Percentiles rank a stretch among this genome's conserved stretches.
Conservation (phyloP, 2,329 filamentous ascomycete genomes). For the Aspergillus fumigatus region DNA sequence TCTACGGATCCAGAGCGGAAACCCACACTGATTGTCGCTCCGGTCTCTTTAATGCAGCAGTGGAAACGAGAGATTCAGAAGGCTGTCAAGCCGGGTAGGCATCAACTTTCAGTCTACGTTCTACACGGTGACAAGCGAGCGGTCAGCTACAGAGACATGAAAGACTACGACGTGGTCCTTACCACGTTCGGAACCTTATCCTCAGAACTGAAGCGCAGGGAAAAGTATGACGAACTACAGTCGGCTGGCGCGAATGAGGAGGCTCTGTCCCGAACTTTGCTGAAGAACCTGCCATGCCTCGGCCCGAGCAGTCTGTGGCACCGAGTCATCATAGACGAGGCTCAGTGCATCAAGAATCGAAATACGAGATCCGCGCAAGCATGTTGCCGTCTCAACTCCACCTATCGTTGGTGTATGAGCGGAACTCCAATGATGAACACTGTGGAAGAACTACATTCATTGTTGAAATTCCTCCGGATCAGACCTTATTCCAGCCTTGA, state of each 20-base stretch:
- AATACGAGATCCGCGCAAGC: constrained; percentile 59
- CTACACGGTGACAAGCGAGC: constrained; percentile 62
- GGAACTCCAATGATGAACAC: constrained; percentile 89
- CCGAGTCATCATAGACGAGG: constrained; percentile 72
- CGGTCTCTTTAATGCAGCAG: constrained; percentile 73
- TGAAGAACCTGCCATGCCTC: constrained; percentile 52
- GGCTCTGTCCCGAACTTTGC: constrained; percentile 8
- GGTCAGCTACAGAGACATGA: constrained; percentile 56
- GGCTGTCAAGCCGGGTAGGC: constrained; percentile 56
- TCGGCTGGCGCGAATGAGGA: constrained; percentile 39
- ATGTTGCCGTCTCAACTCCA: constrained; percentile 54
- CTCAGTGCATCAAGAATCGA: constrained; percentile 75
- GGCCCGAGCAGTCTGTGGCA: constrained; percentile 60
- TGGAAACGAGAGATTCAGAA: constrained; percentile 76
- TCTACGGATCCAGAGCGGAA: constrained; percentile 55
- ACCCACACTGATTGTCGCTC: constrained; percentile 79
- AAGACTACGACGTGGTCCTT: constrained; percentile 67
- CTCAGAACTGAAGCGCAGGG: constrained; percentile 60
- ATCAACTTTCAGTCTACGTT: constrained; percentile 62
- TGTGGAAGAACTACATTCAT: constrained; percentile 69
- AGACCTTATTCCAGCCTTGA: constrained; percentile 65
- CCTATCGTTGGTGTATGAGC: constrained; percentile 68
- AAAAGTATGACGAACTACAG: constrained; percentile 49
- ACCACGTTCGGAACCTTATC: constrained; percentile 73
- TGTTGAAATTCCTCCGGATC: constrained; percentile 73